phyloP scores from a whole-genome alignment of 768 basidiomycete genomes.

The Serendipita sp. region DNA sequence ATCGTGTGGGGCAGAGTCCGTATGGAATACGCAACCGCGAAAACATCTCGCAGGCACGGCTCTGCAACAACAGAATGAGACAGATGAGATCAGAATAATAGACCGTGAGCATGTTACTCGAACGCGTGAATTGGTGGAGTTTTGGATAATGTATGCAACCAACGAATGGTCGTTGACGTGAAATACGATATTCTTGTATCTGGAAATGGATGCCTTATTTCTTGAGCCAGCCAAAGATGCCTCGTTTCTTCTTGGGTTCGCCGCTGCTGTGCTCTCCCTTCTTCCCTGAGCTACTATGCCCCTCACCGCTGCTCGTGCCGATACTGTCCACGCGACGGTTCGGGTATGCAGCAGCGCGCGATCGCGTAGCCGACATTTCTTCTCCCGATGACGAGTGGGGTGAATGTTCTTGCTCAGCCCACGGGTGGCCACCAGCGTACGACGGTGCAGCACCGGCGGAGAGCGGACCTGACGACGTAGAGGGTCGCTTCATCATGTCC shows the following conservation, averaged over 20 bases:
- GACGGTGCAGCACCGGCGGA: not conserved
- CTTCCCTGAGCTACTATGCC: not conserved
- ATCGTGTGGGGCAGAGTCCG: no score
- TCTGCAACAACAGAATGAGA: no score
- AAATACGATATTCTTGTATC: no score
- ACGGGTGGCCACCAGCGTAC: not conserved
- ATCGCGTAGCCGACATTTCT: not conserved
- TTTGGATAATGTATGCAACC: not conserved
- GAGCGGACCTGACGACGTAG: not conserved
- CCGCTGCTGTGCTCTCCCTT: not conserved
- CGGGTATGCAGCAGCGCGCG: not conserved
- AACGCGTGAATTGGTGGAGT: not conserved
- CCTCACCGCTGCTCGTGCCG: not conserved
- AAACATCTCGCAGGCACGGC: no score
- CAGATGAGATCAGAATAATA: no score
- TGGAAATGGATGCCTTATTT: not conserved
- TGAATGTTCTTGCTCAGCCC: not conserved
- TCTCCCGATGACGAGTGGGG: slow-evolving; percentile 3
- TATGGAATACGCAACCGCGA: no score
- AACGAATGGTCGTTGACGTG: no score
- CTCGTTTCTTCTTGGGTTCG: slow-evolving; percentile 1
- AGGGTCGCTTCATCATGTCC: not conserved
- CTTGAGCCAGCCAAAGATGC: not conserved
- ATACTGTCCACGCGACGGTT: not conserved
- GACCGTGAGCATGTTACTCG: not conserved